phyloP scores from a whole-genome alignment of 257 asterid species.

The Craterostigma plantagineum region DNA sequence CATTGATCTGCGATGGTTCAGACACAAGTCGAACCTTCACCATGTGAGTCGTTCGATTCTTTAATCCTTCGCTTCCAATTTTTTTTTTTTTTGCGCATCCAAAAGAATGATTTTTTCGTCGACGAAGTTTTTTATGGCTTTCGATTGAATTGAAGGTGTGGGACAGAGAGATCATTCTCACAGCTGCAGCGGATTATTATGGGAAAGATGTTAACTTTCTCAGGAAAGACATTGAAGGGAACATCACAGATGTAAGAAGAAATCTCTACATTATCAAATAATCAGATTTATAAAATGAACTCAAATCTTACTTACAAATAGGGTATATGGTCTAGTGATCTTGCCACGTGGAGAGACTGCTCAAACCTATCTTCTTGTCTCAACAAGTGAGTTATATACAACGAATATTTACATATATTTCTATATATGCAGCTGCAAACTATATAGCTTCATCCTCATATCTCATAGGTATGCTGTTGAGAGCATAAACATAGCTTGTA shows the following conservation, averaged over 20 bases:
- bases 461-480: slow-evolving; percentile 69
- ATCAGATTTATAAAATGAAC: not conserved
- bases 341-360: slow-evolving; percentile 57
- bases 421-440: too few species aligned
- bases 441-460: not conserved
- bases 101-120: too few species aligned
- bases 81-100: too few species aligned
- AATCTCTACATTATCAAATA: not conserved
- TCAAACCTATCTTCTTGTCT: slow-evolving; percentile 34
- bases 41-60: slow-evolving; percentile 33
- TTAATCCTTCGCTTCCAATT: too few species aligned
- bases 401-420: too few species aligned
- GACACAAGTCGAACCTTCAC: slow-evolving; percentile 84
- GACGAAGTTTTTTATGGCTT: not conserved
- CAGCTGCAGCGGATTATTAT: slow-evolving; percentile 73
- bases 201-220: slow-evolving; percentile 62
- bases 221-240: slow-evolving; percentile 35
- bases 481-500: slow-evolving; percentile 68
- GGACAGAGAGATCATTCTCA: slow-evolving; percentile 89
- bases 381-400: slow-evolving; percentile 31
- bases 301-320: slow-evolving; percentile 9
- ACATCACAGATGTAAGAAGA: slow-evolving; percentile 56
- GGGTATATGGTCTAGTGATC: slow-evolving; percentile 76
- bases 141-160: slow-evolving; percentile 34
- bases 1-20: slow-evolving; percentile 73